Conservation (phyloP, 257 asterid genomes). For the Cordia subcordata region DNA sequence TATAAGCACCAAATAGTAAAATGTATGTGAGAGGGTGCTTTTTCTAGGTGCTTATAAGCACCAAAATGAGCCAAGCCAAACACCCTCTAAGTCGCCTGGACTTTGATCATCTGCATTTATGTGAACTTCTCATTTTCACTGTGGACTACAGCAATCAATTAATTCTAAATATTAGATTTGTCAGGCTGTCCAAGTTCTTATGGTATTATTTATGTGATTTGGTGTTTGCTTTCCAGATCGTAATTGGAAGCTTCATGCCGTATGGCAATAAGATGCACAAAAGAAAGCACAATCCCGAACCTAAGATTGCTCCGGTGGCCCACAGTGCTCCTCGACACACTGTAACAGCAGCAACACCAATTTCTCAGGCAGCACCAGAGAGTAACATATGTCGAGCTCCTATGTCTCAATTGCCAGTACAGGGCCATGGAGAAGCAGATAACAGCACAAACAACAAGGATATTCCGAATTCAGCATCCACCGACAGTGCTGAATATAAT, state of each 20-base stretch:
- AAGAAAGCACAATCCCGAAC: slow-evolving; percentile 35
- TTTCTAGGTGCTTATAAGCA: no score
- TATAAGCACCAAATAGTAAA: no score
- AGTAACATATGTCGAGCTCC: slow-evolving; percentile 24
- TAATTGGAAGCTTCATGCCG: slow-evolving; percentile 75
- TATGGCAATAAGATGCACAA: slow-evolving; percentile 39
- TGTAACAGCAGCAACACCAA: slow-evolving; percentile 47
- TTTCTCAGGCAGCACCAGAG: slow-evolving; percentile 56
- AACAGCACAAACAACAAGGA: slow-evolving; percentile 42
- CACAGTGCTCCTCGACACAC: slow-evolving; percentile 36
- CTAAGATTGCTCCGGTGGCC: slow-evolving; percentile 26
- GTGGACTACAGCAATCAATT: no score
- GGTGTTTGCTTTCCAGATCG: slow-evolving; percentile 40
- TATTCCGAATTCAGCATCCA: slow-evolving; percentile 43
- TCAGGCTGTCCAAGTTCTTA: no score
- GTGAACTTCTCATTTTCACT: no score
- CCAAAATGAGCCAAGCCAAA: no score
- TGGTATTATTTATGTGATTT: neutral
- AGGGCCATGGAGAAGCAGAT: slow-evolving; percentile 36
- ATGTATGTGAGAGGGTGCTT: no score
- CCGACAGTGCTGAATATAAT: slow-evolving; percentile 56
- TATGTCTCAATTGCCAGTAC: slow-evolving; percentile 37
- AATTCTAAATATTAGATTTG: no score
- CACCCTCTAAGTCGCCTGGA: no score
- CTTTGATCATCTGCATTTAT: no score